These are phyloP conservation scores for Leishmania arabica DNA, from an alignment of 208 protist genomes.

Conservation along the genomic window DNA sequence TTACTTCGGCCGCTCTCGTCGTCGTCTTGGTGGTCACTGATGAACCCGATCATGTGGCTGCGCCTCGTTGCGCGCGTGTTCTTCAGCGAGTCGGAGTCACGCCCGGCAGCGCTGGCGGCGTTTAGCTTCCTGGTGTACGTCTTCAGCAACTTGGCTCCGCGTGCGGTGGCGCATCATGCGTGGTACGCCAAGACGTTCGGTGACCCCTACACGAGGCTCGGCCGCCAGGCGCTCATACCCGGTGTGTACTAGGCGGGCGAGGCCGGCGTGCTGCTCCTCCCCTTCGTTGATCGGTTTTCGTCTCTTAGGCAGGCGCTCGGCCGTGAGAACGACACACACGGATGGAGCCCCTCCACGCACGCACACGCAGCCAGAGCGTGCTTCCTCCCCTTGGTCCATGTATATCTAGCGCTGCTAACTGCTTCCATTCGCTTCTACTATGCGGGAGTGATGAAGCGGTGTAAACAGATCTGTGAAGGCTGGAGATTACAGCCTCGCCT, in stretches of 20 bases:
- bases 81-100: background rate
- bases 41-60: background rate
- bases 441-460: background rate
- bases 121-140: slow-evolving; percentile 73
- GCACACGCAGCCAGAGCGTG: background rate
- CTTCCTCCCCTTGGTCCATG: background rate
- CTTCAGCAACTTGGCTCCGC: slow-evolving; percentile 67
- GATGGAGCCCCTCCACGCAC: background rate
- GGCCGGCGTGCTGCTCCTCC: no score
- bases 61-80: slow-evolving; percentile 1
- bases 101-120: slow-evolving; percentile 39
- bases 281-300: no score
- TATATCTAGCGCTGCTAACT: background rate
- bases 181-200: slow-evolving; percentile 77
- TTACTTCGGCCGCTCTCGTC: background rate
- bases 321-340: background rate
- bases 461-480: background rate
- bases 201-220: slow-evolving; percentile 40
- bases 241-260: slow-evolving; percentile 27
- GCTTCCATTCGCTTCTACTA: background rate
- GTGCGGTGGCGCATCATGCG: slow-evolving; percentile 59
- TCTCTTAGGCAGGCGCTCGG: background rate
- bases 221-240: slow-evolving; percentile 46
- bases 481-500: background rate
- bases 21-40: background rate